Base-by-base conservation (phyloP, 441 rosid species). In the Mallotus japonicus region DNA sequence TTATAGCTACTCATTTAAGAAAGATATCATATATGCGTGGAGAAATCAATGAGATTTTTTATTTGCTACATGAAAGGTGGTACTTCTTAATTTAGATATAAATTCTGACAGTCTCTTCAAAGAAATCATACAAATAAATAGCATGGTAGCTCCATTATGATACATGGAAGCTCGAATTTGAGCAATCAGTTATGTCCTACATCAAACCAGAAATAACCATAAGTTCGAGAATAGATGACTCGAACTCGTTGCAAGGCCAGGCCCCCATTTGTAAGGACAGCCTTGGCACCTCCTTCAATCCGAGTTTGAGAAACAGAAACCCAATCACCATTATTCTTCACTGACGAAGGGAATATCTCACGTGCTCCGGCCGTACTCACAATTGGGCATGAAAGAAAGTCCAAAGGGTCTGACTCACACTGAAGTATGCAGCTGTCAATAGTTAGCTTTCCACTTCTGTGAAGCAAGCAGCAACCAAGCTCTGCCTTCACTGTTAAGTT, bases 381-480 rank as follows among this genome's bases (percentile, higher is more conserved):
- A 42, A 92, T 91, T 0, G 99, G 96, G 82, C 86, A 91, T 5
- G 99, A 95, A 62, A 92, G 93, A 74, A 84, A 86, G 81, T 95
- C 99, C 75, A 95, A 75, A 44, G 99, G 97, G 78, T 86, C 85
- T 0, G 92, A 76, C 62, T 93, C 97, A 15, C 98, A 95, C 68
- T 91, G 98, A 69, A 95, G 92, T 40, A 95, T 75, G 75, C 99
- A 95, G 22, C 90, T 87, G 59, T 95, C 97, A 34, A 91, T 87
- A n/a, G 85, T 92, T 64, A 91, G 78, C 83, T 90, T 90, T 76
- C 99, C 99, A 76, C 92, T 90, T 82, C 92, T 81, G 73, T 93
- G 98, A 59, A 90, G 96, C 86, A 93, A 85, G 81, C 98, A 95
- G 83, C 95, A 91, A 5, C 99, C 98, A 0, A 95, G 96, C 88